Evolutionary conservation across 2,329 filamentous ascomycete genomes (phyloP).

Genomic region (Fusarium ambrosium): DNA sequence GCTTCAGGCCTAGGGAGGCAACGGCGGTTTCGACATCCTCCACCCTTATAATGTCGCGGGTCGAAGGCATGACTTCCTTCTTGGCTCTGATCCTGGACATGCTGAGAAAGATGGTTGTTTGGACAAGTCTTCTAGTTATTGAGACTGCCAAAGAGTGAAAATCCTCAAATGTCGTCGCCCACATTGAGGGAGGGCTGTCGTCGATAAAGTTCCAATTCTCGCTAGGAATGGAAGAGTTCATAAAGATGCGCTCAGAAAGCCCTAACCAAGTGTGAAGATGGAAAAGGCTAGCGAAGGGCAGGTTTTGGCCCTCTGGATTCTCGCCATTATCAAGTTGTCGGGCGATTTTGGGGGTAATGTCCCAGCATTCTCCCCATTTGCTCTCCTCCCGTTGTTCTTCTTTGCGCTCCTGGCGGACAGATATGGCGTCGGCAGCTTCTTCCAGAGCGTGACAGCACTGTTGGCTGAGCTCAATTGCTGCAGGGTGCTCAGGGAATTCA

Average conservation of each 20-base stretch:
- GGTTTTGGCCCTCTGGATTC: constrained; percentile 41
- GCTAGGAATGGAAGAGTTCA: constrained; percentile 75
- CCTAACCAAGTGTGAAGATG: constrained; percentile 70
- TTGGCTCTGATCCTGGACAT: constrained; percentile 74
- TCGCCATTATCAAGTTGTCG: constrained; percentile 46
- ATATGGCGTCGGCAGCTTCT: constrained; percentile 74
- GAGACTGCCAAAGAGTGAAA: constrained; percentile 77
- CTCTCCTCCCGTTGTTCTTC: constrained; percentile 72
- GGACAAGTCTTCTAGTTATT: constrained; percentile 78
- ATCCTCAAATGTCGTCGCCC: constrained; percentile 81
- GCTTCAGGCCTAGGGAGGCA: constrained; percentile 60
- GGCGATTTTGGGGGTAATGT: constrained; percentile 65
- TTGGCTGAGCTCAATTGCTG: constrained; percentile 78
- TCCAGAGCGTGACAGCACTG: constrained; percentile 77
- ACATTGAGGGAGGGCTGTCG: constrained; percentile 76
- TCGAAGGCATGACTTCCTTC: constrained; percentile 47
- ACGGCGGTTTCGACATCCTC: constrained; percentile 66
- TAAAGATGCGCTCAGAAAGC: constrained; percentile 77
- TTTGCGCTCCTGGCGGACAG: constrained; percentile 72
- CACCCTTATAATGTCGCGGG: constrained; percentile 52
- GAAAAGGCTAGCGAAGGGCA: constrained; percentile 70
- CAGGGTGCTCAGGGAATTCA: constrained; percentile 71
- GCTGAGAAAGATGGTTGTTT: constrained; percentile 78
- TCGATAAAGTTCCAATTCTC: constrained; percentile 77
- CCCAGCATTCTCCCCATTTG: constrained; percentile 75